Base-by-base conservation (phyloP, 768 basidiomycete species). In the Suillus weaverae region DNA sequence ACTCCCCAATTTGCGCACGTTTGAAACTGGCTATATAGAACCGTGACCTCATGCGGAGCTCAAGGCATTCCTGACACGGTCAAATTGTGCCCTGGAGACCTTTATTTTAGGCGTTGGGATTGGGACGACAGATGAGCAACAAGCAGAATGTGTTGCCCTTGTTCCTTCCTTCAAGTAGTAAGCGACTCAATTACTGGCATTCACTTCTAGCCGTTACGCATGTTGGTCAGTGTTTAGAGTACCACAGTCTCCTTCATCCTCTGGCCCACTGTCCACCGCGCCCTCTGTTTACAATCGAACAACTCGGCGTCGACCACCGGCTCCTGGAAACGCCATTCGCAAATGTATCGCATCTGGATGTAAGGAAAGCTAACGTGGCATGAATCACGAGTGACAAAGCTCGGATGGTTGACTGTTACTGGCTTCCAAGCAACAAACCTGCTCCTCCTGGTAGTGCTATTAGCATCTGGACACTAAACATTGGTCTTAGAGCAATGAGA, bases 331-430 rank as follows among this genome's bases (percentile, higher is more conserved):
- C 26, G 26, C 26, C 26, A 26, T 26, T 26, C 26, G 26, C 26
- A 96, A 77, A 99, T 99, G 97, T 97, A 97, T 74, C 82, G 97
- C 53, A 91, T 95, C 0, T 97, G 94, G 94, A 87, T 95, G 88
- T 95, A 96, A 76, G 92, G 86, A 0, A 90, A 89, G 72, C 94
- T 94, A 18, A 43, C 16, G 41, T 43, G 41, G 39, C 8, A 32
- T 53, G 38, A 9, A 35, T 7, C 4, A 48, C 11, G 26, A 22
- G 22, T 26, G 48, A 50, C 8, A 26, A 4, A 26, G 22, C 22
- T 14, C 10, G 22, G n/a, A 22, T 26, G 26, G 26, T 26, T 26
- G 26, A 26, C 26, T 26, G 26, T 26, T 2, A 26, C 26, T 26
- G 26, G 2, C 26, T 26, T 26, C 26, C 26, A 26, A 26, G 2